Evolutionary conservation across 805 yeast genomes (phyloP), one percentile per base, ranked within the genome.

Genomic region (Saccharomycopsis malanga): DNA sequence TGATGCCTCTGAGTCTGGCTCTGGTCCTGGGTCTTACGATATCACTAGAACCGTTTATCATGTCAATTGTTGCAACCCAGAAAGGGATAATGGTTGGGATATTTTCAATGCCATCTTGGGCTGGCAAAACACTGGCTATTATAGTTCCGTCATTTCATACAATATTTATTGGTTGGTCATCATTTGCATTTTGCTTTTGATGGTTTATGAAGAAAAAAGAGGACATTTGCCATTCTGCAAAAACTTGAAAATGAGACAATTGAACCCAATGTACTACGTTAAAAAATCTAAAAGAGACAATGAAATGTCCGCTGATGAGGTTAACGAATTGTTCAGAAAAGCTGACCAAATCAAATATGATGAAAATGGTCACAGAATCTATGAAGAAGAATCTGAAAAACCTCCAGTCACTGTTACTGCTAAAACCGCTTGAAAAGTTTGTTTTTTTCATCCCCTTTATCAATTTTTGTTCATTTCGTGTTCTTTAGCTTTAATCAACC

Each of bases 1-100:
- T 69, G 97, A 91, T 69, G 96, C 94, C 22, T 76, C 96, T 34
- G 98, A 91, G 67, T 69, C 73, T 57, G 98, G 98, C 58, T 73
- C 81, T 46, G 98, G 98, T 57, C 91, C 95, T 37, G 98, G 98
- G 62, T 83, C 97, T 22, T 91, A 91, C 68, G 81, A 91, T 66
- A 77, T 91, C 59, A 59, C 71, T 43, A 75, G 74, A 59, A 68
- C 84, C 12, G 96, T 91, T 23, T 91, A 96, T 89, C 98, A 91
- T 69, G 94, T 91, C 53, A 88, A 91, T 74, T 91, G 97, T 70
- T 91, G 98, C 72, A 88, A 88, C 67, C 97, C 97, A 39, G 89
- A 83, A 65, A 71, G 74, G 50, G 91, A 83, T 67, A 80, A 82
- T 57, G 98, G 97, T 70, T 91, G 98, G 98, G 96, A 88, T 76